Evolutionary conservation across 1,284 basidiomycete species (phyloP).

Genomic region (Sanghuangporus weigelae): DNA sequence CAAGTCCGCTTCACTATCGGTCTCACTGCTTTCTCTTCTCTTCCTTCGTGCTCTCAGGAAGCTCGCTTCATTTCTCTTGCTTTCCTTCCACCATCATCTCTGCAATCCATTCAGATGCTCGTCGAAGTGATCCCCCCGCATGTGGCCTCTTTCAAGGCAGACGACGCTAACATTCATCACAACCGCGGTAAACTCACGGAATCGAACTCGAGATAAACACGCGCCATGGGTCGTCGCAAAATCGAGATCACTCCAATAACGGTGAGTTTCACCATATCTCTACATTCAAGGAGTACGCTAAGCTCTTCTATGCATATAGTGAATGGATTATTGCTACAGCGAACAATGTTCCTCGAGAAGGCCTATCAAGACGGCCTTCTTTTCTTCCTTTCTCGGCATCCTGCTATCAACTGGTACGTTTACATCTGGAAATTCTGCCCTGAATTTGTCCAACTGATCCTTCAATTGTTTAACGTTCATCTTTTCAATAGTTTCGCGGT

Average conservation of each 20-base stretch:
- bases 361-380: too few species aligned
- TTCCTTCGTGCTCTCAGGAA: not conserved
- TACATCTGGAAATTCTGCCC: too few species aligned
- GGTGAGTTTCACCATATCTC: constrained; percentile 10
- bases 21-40: not conserved
- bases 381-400: too few species aligned
- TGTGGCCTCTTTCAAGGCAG: not conserved
- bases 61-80: not conserved
- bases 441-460: too few species aligned
- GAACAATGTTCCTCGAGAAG: too few species aligned
- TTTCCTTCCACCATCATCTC: not conserved
- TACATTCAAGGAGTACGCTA: too few species aligned
- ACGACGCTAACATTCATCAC: not conserved
- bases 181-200: not conserved
- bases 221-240: constrained; percentile 19
- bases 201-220: not conserved
- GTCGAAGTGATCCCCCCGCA: not conserved
- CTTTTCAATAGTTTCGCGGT: too few species aligned
- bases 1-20: not conserved
- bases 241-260: constrained; percentile 21
- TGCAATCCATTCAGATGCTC: not conserved
- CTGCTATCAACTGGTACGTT: too few species aligned
- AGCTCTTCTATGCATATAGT: too few species aligned
- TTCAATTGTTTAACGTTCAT: too few species aligned
- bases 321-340: too few species aligned